phyloP scores from a whole-genome alignment of 2,329 filamentous ascomycete genomes.

The Conoideocrella luteorostrata region DNA sequence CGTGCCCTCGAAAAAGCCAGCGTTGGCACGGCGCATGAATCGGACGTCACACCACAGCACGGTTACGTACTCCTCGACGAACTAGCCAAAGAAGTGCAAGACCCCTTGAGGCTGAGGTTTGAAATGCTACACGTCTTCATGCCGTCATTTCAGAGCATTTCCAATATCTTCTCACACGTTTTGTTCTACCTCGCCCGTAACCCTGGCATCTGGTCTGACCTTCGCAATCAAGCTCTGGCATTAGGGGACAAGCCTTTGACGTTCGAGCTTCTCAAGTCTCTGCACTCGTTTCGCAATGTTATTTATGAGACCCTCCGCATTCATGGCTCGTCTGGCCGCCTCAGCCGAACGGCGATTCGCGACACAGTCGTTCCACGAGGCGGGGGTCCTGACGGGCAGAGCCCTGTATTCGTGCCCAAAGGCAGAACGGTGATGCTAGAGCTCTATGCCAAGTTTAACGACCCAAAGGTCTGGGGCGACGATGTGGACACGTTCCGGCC shows the following conservation, averaged over 20 bases:
- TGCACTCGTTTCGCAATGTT: constrained; percentile 3
- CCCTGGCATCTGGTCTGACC: constrained; percentile 1
- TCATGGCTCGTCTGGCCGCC: constrained; percentile 3
- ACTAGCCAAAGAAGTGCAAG: background rate
- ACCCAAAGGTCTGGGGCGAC: constrained; percentile 2
- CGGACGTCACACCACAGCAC: background rate
- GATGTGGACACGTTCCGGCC: constrained; percentile 4
- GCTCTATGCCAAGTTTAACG: background rate
- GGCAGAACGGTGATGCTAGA: constrained; percentile 1
- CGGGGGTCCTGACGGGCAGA: constrained; percentile 1
- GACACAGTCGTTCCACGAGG: constrained; percentile 7
- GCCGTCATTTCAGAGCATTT: constrained; percentile 4
- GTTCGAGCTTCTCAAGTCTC: constrained; percentile 4
- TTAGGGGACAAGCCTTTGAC: background rate
- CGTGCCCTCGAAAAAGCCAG: background rate
- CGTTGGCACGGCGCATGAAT: background rate
- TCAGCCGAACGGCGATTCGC: constrained; percentile 6
- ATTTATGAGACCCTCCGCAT: constrained; percentile 3
- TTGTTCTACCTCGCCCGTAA: constrained; percentile 4
- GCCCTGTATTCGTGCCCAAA: constrained; percentile 1
- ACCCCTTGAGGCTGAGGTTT: constrained; percentile 2
- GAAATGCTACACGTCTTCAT: constrained; percentile 6
- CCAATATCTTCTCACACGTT: constrained; percentile 1
- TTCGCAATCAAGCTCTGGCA: constrained; percentile 1
- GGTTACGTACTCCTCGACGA: constrained; percentile 4